Base-by-base conservation (phyloP, 768 basidiomycete genomes). In the Strobilomyces dryophilus region DNA sequence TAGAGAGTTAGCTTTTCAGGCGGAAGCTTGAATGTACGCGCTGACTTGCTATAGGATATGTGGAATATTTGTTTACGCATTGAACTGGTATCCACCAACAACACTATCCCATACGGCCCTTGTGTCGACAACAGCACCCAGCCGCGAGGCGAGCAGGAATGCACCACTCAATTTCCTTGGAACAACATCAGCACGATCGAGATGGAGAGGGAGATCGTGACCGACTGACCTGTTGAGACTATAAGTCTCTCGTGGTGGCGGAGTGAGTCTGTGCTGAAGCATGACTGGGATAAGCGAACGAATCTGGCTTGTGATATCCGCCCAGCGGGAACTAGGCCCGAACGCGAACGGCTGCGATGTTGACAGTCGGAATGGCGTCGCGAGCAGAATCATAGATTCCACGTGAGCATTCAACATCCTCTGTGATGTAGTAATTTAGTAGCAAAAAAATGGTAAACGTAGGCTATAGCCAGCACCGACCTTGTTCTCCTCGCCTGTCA, bases 191-290 rank as follows among this genome's bases (percentile, higher is more conserved):
- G 45, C 37, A 35, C 29, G 36, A n/a, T 34, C 9, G 8, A 35
- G 15, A 31, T 21, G 36, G 15, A 41, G 2, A 41, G 2, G 4
- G 15, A 14, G 9, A 10, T 34, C 2, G 20, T 9, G 5, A 57
- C 75, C 18, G 11, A 66, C 80, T 51, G 55, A 86, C 87, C 93
- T 74, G 67, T 99, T 98, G 49, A 98, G 72, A 68, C 90, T 92
- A 68, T 98, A 98, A 1, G 95, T 98, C 73, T 98, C 95, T 52
- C 82, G 74, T 1, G 95, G 95, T 3, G 95, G 95, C 0, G 95
- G 95, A 0, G 92, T 94, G 27, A 97, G 76, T 45, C 95, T 77
- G 63, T 97, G 78, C 60, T 79, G 76, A 52, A 99, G 77, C 93
- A 99, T 98, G 49, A 89, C 74, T 1, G 95, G 95, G 43, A 99